Conservation (phyloP, 768 basidiomycete species). For the Leucogyrophana mollusca region DNA sequence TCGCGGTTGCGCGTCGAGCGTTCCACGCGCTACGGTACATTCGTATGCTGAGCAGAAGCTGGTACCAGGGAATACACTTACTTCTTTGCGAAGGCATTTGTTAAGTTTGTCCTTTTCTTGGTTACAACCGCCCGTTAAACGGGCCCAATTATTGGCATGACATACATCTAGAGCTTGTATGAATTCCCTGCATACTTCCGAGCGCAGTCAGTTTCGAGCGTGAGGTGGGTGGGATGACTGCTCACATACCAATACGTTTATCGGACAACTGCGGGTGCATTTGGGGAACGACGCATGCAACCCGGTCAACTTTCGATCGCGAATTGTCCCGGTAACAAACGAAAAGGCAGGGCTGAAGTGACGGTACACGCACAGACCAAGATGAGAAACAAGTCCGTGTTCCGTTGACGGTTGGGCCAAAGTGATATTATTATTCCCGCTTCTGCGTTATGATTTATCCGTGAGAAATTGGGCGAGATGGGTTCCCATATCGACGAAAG, state of each 20-base stretch:
- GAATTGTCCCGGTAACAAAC: not conserved
- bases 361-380: constrained; percentile 17
- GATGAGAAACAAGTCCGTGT: constrained; percentile 9
- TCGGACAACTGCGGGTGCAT: constrained; percentile 78
- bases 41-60: constrained; percentile 1
- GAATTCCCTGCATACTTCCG: constrained; percentile 69
- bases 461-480: constrained; percentile 6
- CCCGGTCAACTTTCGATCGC: not conserved
- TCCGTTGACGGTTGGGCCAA: constrained; percentile 2
- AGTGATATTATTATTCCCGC: not conserved
- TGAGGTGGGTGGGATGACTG: not conserved
- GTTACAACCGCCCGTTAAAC: constrained; percentile 72
- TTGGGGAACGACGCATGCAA: constrained; percentile 9
- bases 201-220: constrained; percentile 8
- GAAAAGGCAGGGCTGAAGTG: not conserved
- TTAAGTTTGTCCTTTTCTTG: constrained; percentile 65
- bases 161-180: constrained; percentile 75
- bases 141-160: constrained; percentile 61
- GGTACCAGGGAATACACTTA: constrained; percentile 27
- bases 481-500: constrained; percentile 2
- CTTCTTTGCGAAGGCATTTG: constrained; percentile 70
- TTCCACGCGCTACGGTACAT: constrained; percentile 47
- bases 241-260: constrained; percentile 50
- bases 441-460: not conserved
- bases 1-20: constrained; percentile 62